Evolutionary conservation across 768 basidiomycete genomes (phyloP).

Genomic region (Trametes coccinea): DNA sequence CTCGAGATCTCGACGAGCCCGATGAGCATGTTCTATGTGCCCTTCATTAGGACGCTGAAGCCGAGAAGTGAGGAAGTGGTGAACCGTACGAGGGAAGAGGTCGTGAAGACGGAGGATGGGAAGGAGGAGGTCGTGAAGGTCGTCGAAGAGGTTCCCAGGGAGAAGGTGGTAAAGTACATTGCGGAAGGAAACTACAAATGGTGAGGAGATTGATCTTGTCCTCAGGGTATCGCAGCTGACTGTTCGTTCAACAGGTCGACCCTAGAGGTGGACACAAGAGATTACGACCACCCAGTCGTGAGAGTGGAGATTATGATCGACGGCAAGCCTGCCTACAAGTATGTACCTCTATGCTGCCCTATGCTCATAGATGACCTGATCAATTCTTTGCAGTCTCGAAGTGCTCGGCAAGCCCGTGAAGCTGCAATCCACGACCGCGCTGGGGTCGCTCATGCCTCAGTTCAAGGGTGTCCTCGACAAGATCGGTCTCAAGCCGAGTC

Average conservation of each 20-base stretch:
- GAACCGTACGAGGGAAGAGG: constrained; percentile 34
- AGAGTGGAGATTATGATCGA: constrained; percentile 61
- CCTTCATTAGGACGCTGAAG: constrained; percentile 54
- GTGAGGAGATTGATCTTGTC: constrained; percentile 33
- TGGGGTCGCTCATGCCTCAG: constrained; percentile 48
- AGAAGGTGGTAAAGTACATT: constrained; percentile 59
- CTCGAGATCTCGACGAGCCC: constrained; percentile 71
- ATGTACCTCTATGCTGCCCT: constrained; percentile 17
- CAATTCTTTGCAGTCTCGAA: constrained; percentile 40
- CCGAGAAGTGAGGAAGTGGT: constrained; percentile 46
- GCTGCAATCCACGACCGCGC: constrained; percentile 41
- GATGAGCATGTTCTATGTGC: constrained; percentile 68
- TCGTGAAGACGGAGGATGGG: constrained; percentile 27
- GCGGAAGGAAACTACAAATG: constrained; percentile 69
- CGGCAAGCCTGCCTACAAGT: constrained; percentile 56
- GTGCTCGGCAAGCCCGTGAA: constrained; percentile 50
- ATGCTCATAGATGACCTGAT: background rate
- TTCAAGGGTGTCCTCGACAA: constrained; percentile 57
- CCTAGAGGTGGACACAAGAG: constrained; percentile 68
- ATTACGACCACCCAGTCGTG: constrained; percentile 50
- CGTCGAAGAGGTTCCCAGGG: constrained; percentile 48
- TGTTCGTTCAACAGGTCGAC: constrained; percentile 47
- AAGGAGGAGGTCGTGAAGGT: constrained; percentile 22
- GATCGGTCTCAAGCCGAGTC: constrained; percentile 53
- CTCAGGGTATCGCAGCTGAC: background rate